Conservation (phyloP, 805 yeast species). For the Candida quercuum region DNA sequence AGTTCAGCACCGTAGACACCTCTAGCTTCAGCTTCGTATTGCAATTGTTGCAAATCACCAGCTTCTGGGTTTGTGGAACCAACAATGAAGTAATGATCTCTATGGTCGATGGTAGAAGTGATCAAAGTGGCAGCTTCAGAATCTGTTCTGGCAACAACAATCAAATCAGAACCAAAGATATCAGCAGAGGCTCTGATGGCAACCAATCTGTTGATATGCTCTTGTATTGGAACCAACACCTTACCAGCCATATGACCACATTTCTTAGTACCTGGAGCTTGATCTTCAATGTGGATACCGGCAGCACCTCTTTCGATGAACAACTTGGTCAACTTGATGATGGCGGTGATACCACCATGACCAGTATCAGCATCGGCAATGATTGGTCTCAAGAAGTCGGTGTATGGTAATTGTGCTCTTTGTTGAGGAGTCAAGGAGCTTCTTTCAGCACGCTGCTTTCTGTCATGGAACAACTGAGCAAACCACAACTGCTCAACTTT, state of each 20-base stretch:
- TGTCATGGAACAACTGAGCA: constrained; percentile 95
- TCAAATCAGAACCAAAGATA: constrained; percentile 79
- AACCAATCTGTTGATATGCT: constrained; percentile 89
- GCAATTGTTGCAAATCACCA: constrained; percentile 66
- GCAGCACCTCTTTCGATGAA: constrained; percentile 98
- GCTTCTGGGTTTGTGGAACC: constrained; percentile 87
- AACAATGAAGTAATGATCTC: constrained; percentile 89
- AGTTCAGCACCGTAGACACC: constrained; percentile 73
- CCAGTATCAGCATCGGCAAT: constrained; percentile 99
- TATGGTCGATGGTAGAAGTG: constrained; percentile 87
- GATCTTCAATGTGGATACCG: constrained; percentile 97
- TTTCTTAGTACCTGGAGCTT: constrained; percentile 97
- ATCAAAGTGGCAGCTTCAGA: constrained; percentile 96
- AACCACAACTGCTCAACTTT: constrained; percentile 95
- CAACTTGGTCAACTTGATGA: constrained; percentile 90
- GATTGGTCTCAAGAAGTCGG: constrained; percentile 89
- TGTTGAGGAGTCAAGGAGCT: constrained; percentile 50
- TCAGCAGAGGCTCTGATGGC: constrained; percentile 96
- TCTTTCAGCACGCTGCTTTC: constrained; percentile 81
- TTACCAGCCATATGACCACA: constrained; percentile 99
- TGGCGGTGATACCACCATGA: constrained; percentile 97
- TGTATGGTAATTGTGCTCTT: constrained; percentile 66
- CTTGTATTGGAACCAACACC: constrained; percentile 95
- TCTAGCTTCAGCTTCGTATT: constrained; percentile 72
- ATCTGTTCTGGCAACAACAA: constrained; percentile 92